phyloP scores from a whole-genome alignment of 2,329 filamentous ascomycete species.

The Fusarium sp. region DNA sequence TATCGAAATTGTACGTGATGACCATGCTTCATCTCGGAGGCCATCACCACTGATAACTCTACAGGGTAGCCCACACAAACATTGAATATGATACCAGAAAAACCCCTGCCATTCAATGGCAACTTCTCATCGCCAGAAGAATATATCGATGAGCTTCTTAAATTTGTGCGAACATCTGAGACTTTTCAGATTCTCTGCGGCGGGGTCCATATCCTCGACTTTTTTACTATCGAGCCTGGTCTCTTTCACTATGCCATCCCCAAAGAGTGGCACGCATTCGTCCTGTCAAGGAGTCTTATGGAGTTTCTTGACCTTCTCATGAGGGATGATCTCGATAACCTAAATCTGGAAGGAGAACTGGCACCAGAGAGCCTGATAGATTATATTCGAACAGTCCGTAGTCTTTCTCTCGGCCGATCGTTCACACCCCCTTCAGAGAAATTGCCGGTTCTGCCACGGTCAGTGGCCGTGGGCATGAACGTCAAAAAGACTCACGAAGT shows the following conservation, averaged over 20 bases:
- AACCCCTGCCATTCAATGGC: conserved; percentile 73
- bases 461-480: conserved; percentile 90
- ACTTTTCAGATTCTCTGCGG: conserved; percentile 91
- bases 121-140: conserved; percentile 76
- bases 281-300: conserved; percentile 76
- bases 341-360: conserved; percentile 39
- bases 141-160: conserved; percentile 81
- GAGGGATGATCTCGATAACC: conserved; percentile 72
- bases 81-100: conserved; percentile 57
- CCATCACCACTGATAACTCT: conserved; percentile 6
- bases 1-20: neutral
- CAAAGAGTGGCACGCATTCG: conserved; percentile 82
- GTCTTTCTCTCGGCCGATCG: conserved; percentile 71
- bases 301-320: conserved; percentile 83
- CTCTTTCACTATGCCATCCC: conserved; percentile 83
- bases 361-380: conserved; percentile 69
- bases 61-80: conserved; percentile 30
- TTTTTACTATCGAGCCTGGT: conserved; percentile 86
- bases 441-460: conserved; percentile 69
- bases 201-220: conserved; percentile 96
- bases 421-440: conserved; percentile 59
- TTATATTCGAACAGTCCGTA: conserved; percentile 78
- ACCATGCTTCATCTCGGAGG: neutral
- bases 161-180: conserved; percentile 77
- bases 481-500: conserved; percentile 97